Evolutionary conservation across 2,329 filamentous ascomycete genomes (phyloP), one percentile per base, ranked within the genome.

Genomic region (Myriosclerotinia duriaeana): DNA sequence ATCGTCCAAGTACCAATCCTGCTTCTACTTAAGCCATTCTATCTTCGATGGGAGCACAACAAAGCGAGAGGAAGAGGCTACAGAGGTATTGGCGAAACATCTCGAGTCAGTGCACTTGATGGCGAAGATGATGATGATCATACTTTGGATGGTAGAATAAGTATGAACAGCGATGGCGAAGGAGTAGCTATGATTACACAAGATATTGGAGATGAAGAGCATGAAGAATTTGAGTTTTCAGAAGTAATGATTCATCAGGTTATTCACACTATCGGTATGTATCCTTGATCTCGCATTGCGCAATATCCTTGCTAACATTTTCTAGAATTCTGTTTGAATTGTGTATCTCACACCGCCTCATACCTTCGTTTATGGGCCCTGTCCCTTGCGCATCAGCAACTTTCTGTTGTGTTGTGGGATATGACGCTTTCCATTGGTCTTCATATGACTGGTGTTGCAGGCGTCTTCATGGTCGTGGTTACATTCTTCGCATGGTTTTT

Each of bases 211-310:
- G 93, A 93, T 53, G 91, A 92, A 59, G 93, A 93, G 72, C 92
- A 97, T 73, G 93, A 95, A 75, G 95, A 99, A 77, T 99, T 99
- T 78, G 95, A 99, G 74, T 99, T 99, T 78, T 87, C 90, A 68
- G 95, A 99, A 78, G 86, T 93, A 70, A 97, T 99, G 93, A 99
- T 99, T 76, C 95, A 99, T 80, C 95, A 99, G 79, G 87, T 97
- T 77, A 99, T 99, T 76, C 96, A 98, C 82, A 98, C 94, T 22
- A 98, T 98, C 75, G 93, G 91, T 94, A 87, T 79, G 89, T 80
- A 72, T 20, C 60, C n/a, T 30, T 30, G 22, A 34, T 22, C 40
- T n/a, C 30, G 30, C 38, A 22, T 40, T n/a, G 40, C 42, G 46
- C 30, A 38, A 30, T 20, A 15, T 55, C 55, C 34, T 59, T 67